Base-by-base conservation (phyloP, 257 asterid genomes). In the Solanum pinnatisectum region DNA sequence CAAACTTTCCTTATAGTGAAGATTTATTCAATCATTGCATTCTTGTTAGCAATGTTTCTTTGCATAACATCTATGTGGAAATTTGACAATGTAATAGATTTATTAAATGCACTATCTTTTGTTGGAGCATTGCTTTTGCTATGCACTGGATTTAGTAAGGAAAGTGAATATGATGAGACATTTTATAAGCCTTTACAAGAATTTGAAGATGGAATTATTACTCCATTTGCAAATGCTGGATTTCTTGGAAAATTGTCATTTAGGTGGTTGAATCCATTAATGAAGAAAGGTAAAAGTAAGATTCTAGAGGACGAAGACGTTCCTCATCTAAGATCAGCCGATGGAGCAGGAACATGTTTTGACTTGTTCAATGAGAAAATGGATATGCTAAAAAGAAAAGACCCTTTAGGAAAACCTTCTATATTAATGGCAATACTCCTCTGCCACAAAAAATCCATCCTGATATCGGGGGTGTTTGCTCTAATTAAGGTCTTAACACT, bases 211-310 rank as follows among this genome's bases (percentile, higher is more conserved):
- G 87, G 67, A 36, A 70, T 16, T 12, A 68, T 25, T 13, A 73
- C 88, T 74, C 84, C 83, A 76, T 85, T 84, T 76, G 52, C 72
- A 74, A 63, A n/a, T 35, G 81, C 90, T 73, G 88, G 83, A n/a
- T 56, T 70, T 77, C 76, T 88, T 23, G 76, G 68, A 20, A 40
- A 25, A 20, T 32, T 88, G 18, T 60, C 90, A 37, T 88, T 73
- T 85, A 77, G 86, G 86, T 88, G 90, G 90, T 79, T 88, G 81
- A 88, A 88, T 46, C 88, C 90, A 20, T 23, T 88, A 49, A 85
- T 88, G 72, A 76, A 63, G 40, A 77, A 42, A 49, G 90, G 88
- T 18, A 85, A 81, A 20, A 42, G 35, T 44, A 88, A 86, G 67
- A 77, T 15, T 59, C 82, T 88, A 0, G 56, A 44, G 83, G 83